phyloP scores from a whole-genome alignment of 768 basidiomycete species.

The Lactarius tabidus region DNA sequence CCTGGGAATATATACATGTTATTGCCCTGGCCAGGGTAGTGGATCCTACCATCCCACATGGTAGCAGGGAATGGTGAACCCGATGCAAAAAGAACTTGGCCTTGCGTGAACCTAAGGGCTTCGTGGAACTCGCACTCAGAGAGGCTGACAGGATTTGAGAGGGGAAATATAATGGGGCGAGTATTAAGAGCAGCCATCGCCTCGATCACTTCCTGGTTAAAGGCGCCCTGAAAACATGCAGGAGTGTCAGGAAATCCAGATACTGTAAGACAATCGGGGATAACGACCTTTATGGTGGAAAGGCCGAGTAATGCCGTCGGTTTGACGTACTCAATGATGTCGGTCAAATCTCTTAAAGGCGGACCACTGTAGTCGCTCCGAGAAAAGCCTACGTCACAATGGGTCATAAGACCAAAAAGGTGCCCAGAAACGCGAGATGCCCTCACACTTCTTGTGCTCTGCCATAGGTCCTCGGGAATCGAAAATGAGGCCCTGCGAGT shows the following conservation, averaged over 20 bases:
- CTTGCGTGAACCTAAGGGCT: slow-evolving; percentile 66
- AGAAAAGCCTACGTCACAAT: slow-evolving; percentile 60
- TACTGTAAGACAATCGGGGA: neutral
- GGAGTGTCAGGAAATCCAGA: neutral
- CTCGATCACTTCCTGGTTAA: slow-evolving; percentile 64
- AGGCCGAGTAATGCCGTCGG: slow-evolving; percentile 89
- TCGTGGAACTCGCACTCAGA: slow-evolving; percentile 80
- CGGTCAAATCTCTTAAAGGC: slow-evolving; percentile 67
- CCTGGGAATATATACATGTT: slow-evolving; percentile 89
- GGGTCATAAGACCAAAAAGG: slow-evolving; percentile 5
- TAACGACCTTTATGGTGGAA: slow-evolving; percentile 66
- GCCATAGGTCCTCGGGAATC: slow-evolving; percentile 67
- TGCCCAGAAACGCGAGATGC: neutral
- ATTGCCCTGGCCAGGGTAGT: slow-evolving; percentile 88
- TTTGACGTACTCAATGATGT: slow-evolving; percentile 75
- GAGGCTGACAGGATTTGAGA: slow-evolving; percentile 83
- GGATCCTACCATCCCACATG: slow-evolving; percentile 47
- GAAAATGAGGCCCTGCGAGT: slow-evolving; percentile 84
- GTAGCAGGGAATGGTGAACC: slow-evolving; percentile 81
- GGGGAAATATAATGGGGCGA: slow-evolving; percentile 87
- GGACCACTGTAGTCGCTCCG: slow-evolving; percentile 75
- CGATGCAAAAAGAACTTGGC: slow-evolving; percentile 78
- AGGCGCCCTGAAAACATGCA: slow-evolving; percentile 52
- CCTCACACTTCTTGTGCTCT: slow-evolving; percentile 77
- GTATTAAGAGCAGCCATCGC: slow-evolving; percentile 76